These are phyloP conservation scores for Hypoxylon trugodes DNA, from an alignment of 495 filamentous ascomycete species.

Conservation along the genomic window DNA sequence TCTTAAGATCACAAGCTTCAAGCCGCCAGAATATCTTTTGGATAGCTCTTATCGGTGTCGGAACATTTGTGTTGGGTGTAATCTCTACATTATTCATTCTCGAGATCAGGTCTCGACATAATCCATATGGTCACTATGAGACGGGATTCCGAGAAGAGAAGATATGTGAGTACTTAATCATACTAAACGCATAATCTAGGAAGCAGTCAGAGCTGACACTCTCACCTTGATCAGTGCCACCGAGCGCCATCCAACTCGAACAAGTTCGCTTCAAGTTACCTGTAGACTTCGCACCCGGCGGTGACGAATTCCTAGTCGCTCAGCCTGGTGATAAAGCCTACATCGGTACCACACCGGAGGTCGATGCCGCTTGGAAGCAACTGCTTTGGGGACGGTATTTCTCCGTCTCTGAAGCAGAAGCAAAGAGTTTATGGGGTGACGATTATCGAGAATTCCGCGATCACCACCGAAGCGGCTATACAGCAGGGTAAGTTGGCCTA, in stretches of 20 bases:
- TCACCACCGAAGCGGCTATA: conserved; percentile 1
- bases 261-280: conserved; percentile 3
- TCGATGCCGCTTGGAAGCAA: conserved; percentile 2
- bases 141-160: too few relatives aligned
- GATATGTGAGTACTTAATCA: too few relatives aligned
- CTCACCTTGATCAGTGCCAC: not conserved
- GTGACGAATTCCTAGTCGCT: not conserved
- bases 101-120: too few relatives aligned
- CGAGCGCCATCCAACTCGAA: not conserved
- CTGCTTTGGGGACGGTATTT: not conserved
- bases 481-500: conserved; percentile 4
- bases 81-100: not conserved
- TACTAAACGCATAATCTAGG: too few relatives aligned
- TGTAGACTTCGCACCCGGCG: not conserved
- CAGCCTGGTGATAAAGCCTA: conserved; percentile 1
- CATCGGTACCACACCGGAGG: not conserved
- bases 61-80: not conserved
- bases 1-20: too few relatives aligned
- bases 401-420: not conserved
- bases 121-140: too few relatives aligned
- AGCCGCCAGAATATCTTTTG: too few relatives aligned
- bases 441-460: not conserved
- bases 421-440: conserved; percentile 3
- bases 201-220: too few relatives aligned
- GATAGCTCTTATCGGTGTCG: not conserved